A percentile compares a stretch with the other conserved stretches of the same genome.
Evolutionary conservation across 2,329 filamentous ascomycete species (phyloP).

Genomic region (Alternaria gaisen): DNA sequence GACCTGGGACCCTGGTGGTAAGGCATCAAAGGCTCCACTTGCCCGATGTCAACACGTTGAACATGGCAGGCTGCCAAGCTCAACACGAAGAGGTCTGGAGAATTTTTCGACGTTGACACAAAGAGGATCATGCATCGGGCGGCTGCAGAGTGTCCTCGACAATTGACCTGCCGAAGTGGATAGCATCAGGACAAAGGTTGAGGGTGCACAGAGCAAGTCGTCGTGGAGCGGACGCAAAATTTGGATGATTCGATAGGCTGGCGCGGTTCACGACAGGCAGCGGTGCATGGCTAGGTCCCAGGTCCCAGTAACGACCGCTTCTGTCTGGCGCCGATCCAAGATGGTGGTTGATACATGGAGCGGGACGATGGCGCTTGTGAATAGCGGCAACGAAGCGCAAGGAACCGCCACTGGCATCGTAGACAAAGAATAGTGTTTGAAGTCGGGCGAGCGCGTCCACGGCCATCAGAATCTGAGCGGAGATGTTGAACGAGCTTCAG

Average conservation of each 20-base stretch:
- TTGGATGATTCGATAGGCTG: conserved; percentile 37
- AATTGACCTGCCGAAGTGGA: conserved; percentile 20
- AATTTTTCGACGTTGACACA: conserved; percentile 9
- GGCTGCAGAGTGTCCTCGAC: conserved; percentile 31
- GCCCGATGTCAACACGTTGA: conserved; percentile 2
- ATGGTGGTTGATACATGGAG: conserved; percentile 34
- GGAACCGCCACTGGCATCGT: conserved; percentile 2
- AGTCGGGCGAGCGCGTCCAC: conserved; percentile 2
- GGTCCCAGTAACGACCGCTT: conserved; percentile 32
- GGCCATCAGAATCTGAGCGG: conserved; percentile 5
- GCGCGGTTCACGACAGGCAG: conserved; percentile 28
- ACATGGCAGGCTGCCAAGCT: conserved; percentile 4
- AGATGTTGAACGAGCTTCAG: conserved; percentile 16
- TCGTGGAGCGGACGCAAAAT: conserved; percentile 24
- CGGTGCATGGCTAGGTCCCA: conserved; percentile 36
- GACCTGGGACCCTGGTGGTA: conserved; percentile 13
- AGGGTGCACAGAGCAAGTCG: conserved; percentile 30
- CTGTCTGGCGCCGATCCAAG: conserved; percentile 42
- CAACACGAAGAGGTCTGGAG: conserved; percentile 5
- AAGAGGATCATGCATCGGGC: conserved; percentile 21
- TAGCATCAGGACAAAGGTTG: conserved; percentile 22
- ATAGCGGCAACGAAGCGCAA: conserved; percentile 18
- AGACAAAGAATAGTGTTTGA: conserved; percentile 4
- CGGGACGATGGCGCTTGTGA: conserved; percentile 22
- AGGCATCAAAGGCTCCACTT: conserved; percentile 17